Evolutionary conservation across 441 rosid genomes (phyloP).

Genomic region (Gossypium davidsonii): DNA sequence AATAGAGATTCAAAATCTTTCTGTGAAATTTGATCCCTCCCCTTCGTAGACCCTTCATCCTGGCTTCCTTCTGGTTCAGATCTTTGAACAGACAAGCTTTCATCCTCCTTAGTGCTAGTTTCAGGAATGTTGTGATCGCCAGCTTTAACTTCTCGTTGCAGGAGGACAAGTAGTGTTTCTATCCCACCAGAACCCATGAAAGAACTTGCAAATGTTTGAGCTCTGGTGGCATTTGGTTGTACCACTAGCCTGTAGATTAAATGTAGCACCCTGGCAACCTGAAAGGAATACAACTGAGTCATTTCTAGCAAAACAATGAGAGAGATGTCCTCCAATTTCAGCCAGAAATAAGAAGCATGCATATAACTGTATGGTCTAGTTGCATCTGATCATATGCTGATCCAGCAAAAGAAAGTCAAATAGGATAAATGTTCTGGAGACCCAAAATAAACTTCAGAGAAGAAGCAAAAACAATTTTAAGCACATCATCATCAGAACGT

Average conservation of each 20-base stretch:
- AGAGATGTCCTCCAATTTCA: conserved; percentile 1
- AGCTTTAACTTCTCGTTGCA: conserved; percentile 91
- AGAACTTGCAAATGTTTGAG: conserved; percentile 72
- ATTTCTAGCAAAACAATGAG: conserved; percentile 14
- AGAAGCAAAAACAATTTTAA: background rate
- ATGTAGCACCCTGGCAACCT: conserved; percentile 92
- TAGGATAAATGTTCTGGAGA: background rate
- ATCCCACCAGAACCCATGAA: conserved; percentile 85
- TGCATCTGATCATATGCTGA: background rate
- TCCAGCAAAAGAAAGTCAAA: conserved; percentile 1
- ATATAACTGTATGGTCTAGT: background rate
- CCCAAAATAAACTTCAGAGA: background rate
- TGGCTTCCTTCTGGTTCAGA: conserved; percentile 36
- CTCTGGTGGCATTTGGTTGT: conserved; percentile 88
- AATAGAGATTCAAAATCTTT: conserved; percentile 34
- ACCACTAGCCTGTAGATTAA: conserved; percentile 83
- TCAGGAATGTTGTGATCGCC: conserved; percentile 54
- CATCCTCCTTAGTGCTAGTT: conserved; percentile 28
- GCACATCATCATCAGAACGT: background rate
- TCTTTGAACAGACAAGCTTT: conserved; percentile 27
- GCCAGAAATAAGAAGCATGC: background rate
- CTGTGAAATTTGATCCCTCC: conserved; percentile 29
- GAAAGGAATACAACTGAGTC: conserved; percentile 24
- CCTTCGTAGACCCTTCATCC: conserved; percentile 35
- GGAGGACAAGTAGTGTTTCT: conserved; percentile 92